A percentile compares a stretch with the other conserved stretches of the same genome.
phyloP scores from a whole-genome alignment of 129 eudicot species.

The Scalesia atractyloides region DNA sequence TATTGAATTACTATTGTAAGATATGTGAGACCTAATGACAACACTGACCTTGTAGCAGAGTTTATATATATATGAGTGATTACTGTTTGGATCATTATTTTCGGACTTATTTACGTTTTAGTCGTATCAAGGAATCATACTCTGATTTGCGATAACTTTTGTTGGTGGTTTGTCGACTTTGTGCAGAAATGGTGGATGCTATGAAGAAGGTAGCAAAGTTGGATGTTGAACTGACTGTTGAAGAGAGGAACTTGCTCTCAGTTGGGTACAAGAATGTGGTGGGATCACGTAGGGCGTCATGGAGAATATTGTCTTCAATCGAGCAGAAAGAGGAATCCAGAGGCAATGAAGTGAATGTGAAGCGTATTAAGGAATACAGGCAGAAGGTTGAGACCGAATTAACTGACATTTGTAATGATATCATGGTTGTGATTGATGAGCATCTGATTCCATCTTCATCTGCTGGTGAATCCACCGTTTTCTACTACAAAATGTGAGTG shows the following conservation, averaged over 20 bases:
- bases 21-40: constrained; percentile 3
- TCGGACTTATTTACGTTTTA: not conserved
- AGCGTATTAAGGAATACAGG: constrained; percentile 63
- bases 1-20: not conserved
- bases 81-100: constrained; percentile 18
- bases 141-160: constrained; percentile 13
- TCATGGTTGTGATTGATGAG: constrained; percentile 62
- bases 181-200: constrained; percentile 86
- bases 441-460: constrained; percentile 60
- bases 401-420: constrained; percentile 48
- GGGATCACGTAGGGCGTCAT: constrained; percentile 86
- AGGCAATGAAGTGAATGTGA: constrained; percentile 79
- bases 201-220: constrained; percentile 84
- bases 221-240: constrained; percentile 79
- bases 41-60: too few relatives aligned
- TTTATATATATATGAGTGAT: too few relatives aligned
- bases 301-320: constrained; percentile 89
- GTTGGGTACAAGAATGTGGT: constrained; percentile 93
- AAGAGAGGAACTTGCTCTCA: constrained; percentile 86
- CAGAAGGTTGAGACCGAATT: constrained; percentile 60
- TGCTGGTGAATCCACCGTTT: constrained; percentile 62
- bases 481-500: constrained; percentile 64
- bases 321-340: constrained; percentile 87
- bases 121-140: not conserved
- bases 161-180: constrained; percentile 1